Evolutionary conservation across 2,329 filamentous ascomycete genomes (phyloP), one percentile per base, ranked within the genome.

Genomic region (Corynespora cassiicola): DNA sequence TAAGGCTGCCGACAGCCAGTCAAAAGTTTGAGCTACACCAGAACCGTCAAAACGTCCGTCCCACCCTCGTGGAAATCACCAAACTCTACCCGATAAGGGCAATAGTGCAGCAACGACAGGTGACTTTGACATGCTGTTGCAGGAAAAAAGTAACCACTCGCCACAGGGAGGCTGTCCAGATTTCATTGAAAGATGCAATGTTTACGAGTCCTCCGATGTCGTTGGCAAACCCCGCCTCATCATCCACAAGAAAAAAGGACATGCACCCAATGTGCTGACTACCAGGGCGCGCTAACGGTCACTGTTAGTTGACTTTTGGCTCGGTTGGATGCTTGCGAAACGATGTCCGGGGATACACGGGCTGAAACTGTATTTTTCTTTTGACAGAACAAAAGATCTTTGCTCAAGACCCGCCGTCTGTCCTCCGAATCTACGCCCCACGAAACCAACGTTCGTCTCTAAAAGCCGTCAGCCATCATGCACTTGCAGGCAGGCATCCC

Each of bases 401-500:
- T n/a, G n/a, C 12, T 19, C 14, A 10, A 31, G 15, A 8, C 28
- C 28, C 19, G 16, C 14, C 7, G 7, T 17, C 16, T 12, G 14
- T 28, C 28, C 28, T 16, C n/a, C n/a, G n/a, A n/a, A n/a, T n/a
- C n/a, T n/a, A n/a, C n/a, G n/a, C n/a, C n/a, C n/a, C n/a, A n/a
- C n/a, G 22, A 24, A 8, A 8, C 22, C 22, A n/a, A 24, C n/a
- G 22, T 24, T n/a, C n/a, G 22, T 24, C 22, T 24, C n/a, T 7
- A 24, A 24, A 7, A 7, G 22, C n/a, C 8, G 7, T 24, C 44
- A 37, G 44, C 42, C 46, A 34, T 30, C 21, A 37, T 36, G 41
- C 46, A 51, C 45, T 49, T 51, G 52, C 50, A n/a, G 45, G 36
- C 43, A 52, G 46, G 46, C 46, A 53, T 45, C 21, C 41, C 50